These are phyloP conservation scores for Beauveria sp. DNA, from an alignment of 2,329 filamentous ascomycete species.

Conservation along the genomic window DNA sequence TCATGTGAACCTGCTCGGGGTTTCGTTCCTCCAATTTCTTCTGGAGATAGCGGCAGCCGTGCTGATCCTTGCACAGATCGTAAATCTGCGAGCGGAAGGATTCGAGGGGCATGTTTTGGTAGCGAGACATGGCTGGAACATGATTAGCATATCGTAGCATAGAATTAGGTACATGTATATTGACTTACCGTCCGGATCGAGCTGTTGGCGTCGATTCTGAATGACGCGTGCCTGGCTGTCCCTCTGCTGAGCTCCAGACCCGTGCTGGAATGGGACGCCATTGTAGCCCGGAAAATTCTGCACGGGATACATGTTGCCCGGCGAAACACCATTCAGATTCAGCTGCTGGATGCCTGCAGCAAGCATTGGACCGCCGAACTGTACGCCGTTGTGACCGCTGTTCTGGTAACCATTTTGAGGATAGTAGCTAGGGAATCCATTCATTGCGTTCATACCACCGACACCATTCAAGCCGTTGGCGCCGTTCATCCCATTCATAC, in stretches of 20 bases:
- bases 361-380: conserved; percentile 45
- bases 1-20: conserved; percentile 77
- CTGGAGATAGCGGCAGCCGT: conserved; percentile 93
- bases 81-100: conserved; percentile 78
- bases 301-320: conserved; percentile 40
- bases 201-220: conserved; percentile 64
- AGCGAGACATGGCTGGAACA: conserved; percentile 61
- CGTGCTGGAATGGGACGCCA: conserved; percentile 38
- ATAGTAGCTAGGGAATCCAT: conserved; percentile 23
- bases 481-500: conserved; percentile 17
- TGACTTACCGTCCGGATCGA: conserved; percentile 60
- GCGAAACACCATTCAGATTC: conserved; percentile 41
- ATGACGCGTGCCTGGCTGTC: conserved; percentile 72
- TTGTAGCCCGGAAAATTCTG: conserved; percentile 53
- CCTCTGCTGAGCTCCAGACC: conserved; percentile 44
- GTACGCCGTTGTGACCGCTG: conserved; percentile 3
- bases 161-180: background rate
- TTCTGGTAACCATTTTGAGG: conserved; percentile 21
- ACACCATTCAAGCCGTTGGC: background rate
- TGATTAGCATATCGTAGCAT: conserved; percentile 22
- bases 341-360: conserved; percentile 62
- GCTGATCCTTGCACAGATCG: conserved; percentile 90
- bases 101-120: conserved; percentile 75
- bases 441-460: background rate
- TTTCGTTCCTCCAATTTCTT: conserved; percentile 92